These are phyloP conservation scores for Arabidopsis lyrata DNA, from an alignment of 441 rosid species.

Conservation along the genomic window DNA sequence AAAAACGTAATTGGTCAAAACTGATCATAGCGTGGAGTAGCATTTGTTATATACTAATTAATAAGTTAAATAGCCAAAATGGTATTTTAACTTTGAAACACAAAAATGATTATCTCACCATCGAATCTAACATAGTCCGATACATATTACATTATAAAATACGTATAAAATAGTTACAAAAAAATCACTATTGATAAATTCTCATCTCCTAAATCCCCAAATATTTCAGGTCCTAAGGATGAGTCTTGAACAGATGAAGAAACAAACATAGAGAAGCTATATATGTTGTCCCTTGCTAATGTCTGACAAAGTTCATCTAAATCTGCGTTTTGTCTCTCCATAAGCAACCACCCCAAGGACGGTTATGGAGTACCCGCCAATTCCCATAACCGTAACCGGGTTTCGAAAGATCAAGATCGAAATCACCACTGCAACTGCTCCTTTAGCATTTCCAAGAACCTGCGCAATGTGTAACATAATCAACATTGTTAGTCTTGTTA, in stretches of 20 bases:
- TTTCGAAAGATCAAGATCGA: conserved; percentile 87
- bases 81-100: conserved; percentile 8
- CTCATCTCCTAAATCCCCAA: conserved; percentile 27
- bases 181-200: conserved; percentile 33
- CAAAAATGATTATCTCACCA: conserved; percentile 25
- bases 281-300: conserved; percentile 2
- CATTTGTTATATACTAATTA: not conserved
- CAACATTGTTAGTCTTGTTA: conserved; percentile 11
- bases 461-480: conserved; percentile 37
- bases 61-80: conserved; percentile 6
- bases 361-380: conserved; percentile 81
- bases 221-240: conserved; percentile 6
- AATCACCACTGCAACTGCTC: conserved; percentile 94
- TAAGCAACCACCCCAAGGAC: conserved; percentile 91
- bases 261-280: conserved; percentile 30
- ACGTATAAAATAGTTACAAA: conserved; percentile 42
- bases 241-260: conserved; percentile 21
- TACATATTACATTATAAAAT: conserved; percentile 29
- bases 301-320: conserved; percentile 44
- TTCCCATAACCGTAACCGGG: conserved; percentile 85
- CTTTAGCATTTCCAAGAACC: conserved; percentile 98
- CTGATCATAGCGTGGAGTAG: not conserved
- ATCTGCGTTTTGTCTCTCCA: conserved; percentile 92
- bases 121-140: conserved; percentile 23
- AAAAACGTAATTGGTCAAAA: not conserved